phyloP scores from a whole-genome alignment of 148 eudicot species.

The Pharnaceum exiguum region DNA sequence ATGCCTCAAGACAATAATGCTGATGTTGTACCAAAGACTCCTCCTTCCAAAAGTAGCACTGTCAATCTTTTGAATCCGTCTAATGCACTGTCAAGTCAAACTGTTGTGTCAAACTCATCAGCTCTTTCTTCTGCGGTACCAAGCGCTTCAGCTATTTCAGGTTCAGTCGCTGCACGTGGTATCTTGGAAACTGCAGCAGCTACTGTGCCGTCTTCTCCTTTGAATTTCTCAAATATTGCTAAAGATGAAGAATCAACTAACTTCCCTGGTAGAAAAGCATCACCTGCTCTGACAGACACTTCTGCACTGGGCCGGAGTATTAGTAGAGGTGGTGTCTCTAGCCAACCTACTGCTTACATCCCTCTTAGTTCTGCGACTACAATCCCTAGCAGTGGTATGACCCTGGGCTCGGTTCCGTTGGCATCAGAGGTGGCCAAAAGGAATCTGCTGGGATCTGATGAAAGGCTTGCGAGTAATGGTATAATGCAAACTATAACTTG shows the following conservation, averaged over 20 bases:
- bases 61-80: slow-evolving; percentile 50
- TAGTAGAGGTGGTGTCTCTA: slow-evolving; percentile 57
- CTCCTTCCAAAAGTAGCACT: slow-evolving; percentile 57
- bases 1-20: slow-evolving; percentile 48
- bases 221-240: slow-evolving; percentile 35
- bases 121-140: slow-evolving; percentile 28
- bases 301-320: slow-evolving; percentile 42
- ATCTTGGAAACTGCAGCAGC: slow-evolving; percentile 37
- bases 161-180: slow-evolving; percentile 32
- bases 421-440: slow-evolving; percentile 75
- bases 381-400: slow-evolving; percentile 44
- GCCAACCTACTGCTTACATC: slow-evolving; percentile 41
- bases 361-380: slow-evolving; percentile 49
- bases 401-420: slow-evolving; percentile 47
- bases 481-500: slow-evolving; percentile 41
- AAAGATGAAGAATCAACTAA: slow-evolving; percentile 65
- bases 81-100: slow-evolving; percentile 48
- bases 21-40: slow-evolving; percentile 66
- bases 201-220: slow-evolving; percentile 43
- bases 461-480: slow-evolving; percentile 65
- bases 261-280: slow-evolving; percentile 61
- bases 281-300: slow-evolving; percentile 62
- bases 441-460: slow-evolving; percentile 69
- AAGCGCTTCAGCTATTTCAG: slow-evolving; percentile 40
- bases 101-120: slow-evolving; percentile 29